A percentile compares a stretch with the other conserved stretches of the same genome.
Evolutionary conservation across 495 filamentous ascomycete species (phyloP).

Genomic region (Hypoxylon cercidicola): DNA sequence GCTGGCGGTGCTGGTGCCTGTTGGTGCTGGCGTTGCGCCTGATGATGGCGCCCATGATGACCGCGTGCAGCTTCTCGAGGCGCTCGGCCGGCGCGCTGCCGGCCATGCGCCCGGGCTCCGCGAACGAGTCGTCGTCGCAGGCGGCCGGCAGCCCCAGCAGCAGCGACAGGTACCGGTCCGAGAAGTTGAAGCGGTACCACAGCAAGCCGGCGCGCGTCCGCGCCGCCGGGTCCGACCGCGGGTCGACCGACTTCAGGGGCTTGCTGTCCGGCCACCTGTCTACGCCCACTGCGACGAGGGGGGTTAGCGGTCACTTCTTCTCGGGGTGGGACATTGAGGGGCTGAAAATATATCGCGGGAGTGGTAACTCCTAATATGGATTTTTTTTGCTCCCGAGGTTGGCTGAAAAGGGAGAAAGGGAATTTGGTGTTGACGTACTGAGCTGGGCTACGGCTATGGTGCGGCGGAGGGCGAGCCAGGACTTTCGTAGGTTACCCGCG

Average conservation of each 20-base stretch:
- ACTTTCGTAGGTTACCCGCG: constrained; percentile 57
- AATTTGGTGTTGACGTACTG: constrained; percentile 4
- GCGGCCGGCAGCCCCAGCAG: constrained; percentile 55
- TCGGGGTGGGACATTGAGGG: too few relatives aligned
- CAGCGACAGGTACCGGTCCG: constrained; percentile 49
- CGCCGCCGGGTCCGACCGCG: constrained; percentile 26
- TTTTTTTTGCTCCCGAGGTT: too few relatives aligned
- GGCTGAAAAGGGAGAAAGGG: too few relatives aligned
- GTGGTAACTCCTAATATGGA: too few relatives aligned
- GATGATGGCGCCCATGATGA: constrained; percentile 52
- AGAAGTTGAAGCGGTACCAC: constrained; percentile 50
- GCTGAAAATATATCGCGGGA: too few relatives aligned
- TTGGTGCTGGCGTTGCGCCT: constrained; percentile 51
- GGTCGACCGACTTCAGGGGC: constrained; percentile 48
- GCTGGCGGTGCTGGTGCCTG: constrained; percentile 4
- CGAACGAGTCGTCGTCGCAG: constrained; percentile 48
- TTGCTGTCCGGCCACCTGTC: constrained; percentile 43
- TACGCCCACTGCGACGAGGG: constrained; percentile 44
- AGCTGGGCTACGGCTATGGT: constrained; percentile 57
- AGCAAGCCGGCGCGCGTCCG: constrained; percentile 37
- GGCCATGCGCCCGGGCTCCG: constrained; percentile 42
- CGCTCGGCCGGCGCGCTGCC: constrained; percentile 43
- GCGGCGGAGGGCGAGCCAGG: constrained; percentile 56
- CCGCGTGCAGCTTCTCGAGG: constrained; percentile 49
- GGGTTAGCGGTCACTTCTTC: too few relatives aligned